Conservation (phyloP, 805 yeast species). For the Sugiyamaella valdiviana region DNA sequence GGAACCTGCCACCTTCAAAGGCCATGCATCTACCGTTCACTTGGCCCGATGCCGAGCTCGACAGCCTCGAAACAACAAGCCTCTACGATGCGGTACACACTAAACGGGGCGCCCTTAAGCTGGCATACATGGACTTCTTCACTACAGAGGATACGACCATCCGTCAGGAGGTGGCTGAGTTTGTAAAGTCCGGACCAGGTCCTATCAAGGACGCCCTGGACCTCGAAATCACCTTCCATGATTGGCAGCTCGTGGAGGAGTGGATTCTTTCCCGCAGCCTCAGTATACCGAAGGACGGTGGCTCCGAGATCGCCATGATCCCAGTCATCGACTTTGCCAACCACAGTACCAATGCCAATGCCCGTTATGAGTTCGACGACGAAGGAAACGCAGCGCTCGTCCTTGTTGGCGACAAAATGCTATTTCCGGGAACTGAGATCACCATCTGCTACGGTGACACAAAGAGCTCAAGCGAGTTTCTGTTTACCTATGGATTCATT, state of each 20-base stretch:
- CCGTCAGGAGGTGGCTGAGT: slow-evolving; percentile 10
- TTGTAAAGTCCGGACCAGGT: slow-evolving; percentile 8
- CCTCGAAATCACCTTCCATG: slow-evolving; percentile 17
- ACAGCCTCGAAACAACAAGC: slow-evolving; percentile 21
- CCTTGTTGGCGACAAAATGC: slow-evolving; percentile 2
- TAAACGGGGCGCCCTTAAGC: slow-evolving; percentile 21
- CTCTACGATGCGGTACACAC: slow-evolving; percentile 24
- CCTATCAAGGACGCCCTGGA: neutral
- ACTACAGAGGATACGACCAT: slow-evolving; percentile 5
- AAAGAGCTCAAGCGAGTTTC: slow-evolving; percentile 32
- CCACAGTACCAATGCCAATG: slow-evolving; percentile 33
- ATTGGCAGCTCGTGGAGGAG: slow-evolving; percentile 31
- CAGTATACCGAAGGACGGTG: slow-evolving; percentile 21
- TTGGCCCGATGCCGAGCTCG: slow-evolving; percentile 25
- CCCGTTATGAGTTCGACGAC: slow-evolving; percentile 33
- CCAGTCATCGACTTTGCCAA: slow-evolving; percentile 52
- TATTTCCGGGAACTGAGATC: slow-evolving; percentile 26
- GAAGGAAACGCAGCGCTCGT: slow-evolving; percentile 15
- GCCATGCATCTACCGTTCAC: slow-evolving; percentile 29
- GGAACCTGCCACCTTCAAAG: slow-evolving; percentile 23
- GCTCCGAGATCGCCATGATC: slow-evolving; percentile 39
- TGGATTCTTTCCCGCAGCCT: slow-evolving; percentile 34
- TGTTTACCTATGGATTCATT: slow-evolving; percentile 37
- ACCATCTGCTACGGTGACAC: slow-evolving; percentile 33
- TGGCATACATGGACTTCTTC: slow-evolving; percentile 20